A percentile compares a stretch with the other conserved stretches of the same genome.
phyloP scores from a whole-genome alignment of 2,329 filamentous ascomycete genomes.

The Hypomyces rosellus region DNA sequence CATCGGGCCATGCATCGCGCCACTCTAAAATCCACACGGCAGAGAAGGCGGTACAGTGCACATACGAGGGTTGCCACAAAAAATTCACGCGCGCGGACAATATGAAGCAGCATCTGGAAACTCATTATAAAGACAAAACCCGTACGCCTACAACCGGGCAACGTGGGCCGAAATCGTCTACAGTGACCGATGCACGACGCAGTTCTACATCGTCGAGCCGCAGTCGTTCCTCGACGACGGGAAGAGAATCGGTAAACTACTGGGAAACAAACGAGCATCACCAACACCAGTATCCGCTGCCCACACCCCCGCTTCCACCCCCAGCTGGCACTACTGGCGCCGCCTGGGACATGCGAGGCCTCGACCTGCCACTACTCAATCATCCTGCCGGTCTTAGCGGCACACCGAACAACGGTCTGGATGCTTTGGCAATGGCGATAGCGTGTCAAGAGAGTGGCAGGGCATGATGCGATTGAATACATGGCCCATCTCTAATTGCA shows the following conservation, averaged over 20 bases:
- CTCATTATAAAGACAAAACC: conserved; percentile 61
- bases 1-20: conserved; percentile 76
- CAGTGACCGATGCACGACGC: conserved; percentile 26
- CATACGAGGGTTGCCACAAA: conserved; percentile 65
- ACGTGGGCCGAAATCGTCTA: conserved; percentile 26
- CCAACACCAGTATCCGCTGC: conserved; percentile 29
- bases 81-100: conserved; percentile 79
- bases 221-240: conserved; percentile 24
- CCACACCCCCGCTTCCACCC: conserved; percentile 22
- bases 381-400: conserved; percentile 34
- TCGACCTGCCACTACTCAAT: conserved; percentile 39
- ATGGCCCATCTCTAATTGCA: too few relatives aligned
- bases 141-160: conserved; percentile 34
- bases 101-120: conserved; percentile 80
- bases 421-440: conserved; percentile 48
- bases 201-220: conserved; percentile 26
- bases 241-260: conserved; percentile 20
- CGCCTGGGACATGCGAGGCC: conserved; percentile 40
- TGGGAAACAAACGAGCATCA: conserved; percentile 35
- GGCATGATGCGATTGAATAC: too few relatives aligned
- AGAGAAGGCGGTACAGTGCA: conserved; percentile 67
- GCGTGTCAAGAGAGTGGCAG: conserved; percentile 41
- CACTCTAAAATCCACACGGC: conserved; percentile 81
- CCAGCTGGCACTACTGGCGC: conserved; percentile 27
- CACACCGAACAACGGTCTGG: conserved; percentile 47